Evolutionary conservation across 2,329 filamentous ascomycete species (phyloP), one percentile per base, ranked within the genome.

Genomic region (Fusarium anguioides): DNA sequence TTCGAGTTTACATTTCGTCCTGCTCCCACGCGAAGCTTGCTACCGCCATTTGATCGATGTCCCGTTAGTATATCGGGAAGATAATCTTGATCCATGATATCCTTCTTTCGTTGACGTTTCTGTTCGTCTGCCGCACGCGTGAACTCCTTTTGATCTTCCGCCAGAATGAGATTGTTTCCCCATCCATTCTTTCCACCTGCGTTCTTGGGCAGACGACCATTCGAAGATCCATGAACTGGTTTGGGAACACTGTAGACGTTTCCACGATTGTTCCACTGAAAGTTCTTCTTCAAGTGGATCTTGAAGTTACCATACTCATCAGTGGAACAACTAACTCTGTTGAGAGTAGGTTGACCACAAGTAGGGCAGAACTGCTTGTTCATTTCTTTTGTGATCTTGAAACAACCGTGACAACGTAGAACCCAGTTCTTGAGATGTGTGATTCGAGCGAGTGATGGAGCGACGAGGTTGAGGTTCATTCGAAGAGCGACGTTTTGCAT

Each of bases 91-190:
- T 98, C 95, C 95, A 98, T 96, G 56, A 97, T 80, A 79, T 97
- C 93, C 75, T 88, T 89, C 76, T 92, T 88, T 74, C 89, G 90
- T 51, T 82, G 82, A 72, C 91, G 87, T 72, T 85, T 87, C 75
- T 91, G 87, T 70, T 89, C 85, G 5, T 85, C 85, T 17, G 86
- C 77, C 51, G 89, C 89, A 66, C 86, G 83, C 39, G 86, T 78
- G 78, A 92, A 98, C 82, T 99, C 96, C 82, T 97, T 97, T 83
- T 99, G 96, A 77, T 99, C 96, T 80, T 97, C 95, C 1, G 94
- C 89, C 11, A 99, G 81, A 52, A 99, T 92, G 68, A 99, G 81
- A 33, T 90, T 89, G 37, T 86, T 86, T 11, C 94, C 95, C 93
- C 96, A 98, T 17, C 93, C 93, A 39, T 89, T 88, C 80, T 96